A percentile compares a stretch with the other conserved stretches of the same genome.
These are phyloP conservation scores for Paramarasmius palmivorus DNA, from an alignment of 1,284 basidiomycete genomes.

Conservation along the genomic window DNA sequence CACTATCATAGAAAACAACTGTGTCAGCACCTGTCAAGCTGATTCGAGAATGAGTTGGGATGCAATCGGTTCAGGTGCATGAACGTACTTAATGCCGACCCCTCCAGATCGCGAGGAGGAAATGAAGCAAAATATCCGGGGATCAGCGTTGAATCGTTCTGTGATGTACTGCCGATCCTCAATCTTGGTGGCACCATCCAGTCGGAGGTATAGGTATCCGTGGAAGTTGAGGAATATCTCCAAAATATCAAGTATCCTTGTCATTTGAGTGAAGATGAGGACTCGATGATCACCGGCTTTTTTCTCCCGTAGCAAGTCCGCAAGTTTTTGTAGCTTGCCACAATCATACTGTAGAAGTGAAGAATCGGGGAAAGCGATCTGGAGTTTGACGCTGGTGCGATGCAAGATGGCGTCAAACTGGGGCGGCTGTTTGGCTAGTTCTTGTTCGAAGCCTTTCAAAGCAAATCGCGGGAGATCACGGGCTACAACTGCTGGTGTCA, in stretches of 20 bases:
- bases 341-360: slow-evolving; percentile 95
- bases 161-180: slow-evolving; percentile 96
- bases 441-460: slow-evolving; percentile 45
- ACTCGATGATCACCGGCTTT: slow-evolving; percentile 88
- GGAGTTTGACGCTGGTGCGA: slow-evolving; percentile 76
- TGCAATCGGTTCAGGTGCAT: background rate
- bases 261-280: slow-evolving; percentile 98
- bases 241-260: slow-evolving; percentile 89
- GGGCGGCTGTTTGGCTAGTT: slow-evolving; percentile 33
- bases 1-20: slow-evolving; percentile 95
- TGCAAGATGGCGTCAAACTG: slow-evolving; percentile 74
- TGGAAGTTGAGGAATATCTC: slow-evolving; percentile 93
- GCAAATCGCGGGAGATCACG: slow-evolving; percentile 69
- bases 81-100: slow-evolving; percentile 88
- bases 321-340: slow-evolving; percentile 90
- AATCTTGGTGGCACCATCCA: slow-evolving; percentile 95
- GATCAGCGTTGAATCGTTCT: slow-evolving; percentile 94
- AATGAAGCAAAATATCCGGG: slow-evolving; percentile 92
- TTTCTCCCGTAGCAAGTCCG: slow-evolving; percentile 77
- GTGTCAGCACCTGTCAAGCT: slow-evolving; percentile 96
- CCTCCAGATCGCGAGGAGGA: slow-evolving; percentile 92
- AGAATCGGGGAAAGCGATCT: slow-evolving; percentile 93
- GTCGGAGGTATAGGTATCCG: slow-evolving; percentile 89
- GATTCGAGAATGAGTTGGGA: slow-evolving; percentile 9
- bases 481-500: slow-evolving; percentile 81